Percentiles rank a stretch among this genome's conserved stretches.
phyloP scores from a whole-genome alignment of 1,284 basidiomycete genomes.

The Tilletia indica region DNA sequence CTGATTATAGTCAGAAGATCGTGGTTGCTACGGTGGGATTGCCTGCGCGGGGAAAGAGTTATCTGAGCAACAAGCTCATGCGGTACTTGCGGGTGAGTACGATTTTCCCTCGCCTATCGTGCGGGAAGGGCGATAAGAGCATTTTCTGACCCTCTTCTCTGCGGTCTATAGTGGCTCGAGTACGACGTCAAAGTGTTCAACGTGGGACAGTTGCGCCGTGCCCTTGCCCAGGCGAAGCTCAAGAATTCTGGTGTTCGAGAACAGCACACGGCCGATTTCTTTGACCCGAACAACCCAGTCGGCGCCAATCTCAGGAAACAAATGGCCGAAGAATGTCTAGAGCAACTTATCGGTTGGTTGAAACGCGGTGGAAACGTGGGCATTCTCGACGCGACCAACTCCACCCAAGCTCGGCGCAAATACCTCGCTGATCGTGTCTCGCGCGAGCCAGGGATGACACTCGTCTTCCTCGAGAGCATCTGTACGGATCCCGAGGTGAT shows the following conservation, averaged over 20 bases:
- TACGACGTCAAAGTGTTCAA: slow-evolving; percentile 99
- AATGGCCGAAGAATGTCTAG: slow-evolving; percentile 86
- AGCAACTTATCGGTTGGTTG: slow-evolving; percentile 91
- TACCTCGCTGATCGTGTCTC: slow-evolving; percentile 76
- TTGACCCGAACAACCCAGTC: slow-evolving; percentile 79
- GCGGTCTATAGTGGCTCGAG: slow-evolving; percentile 79
- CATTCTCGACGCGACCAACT: slow-evolving; percentile 97
- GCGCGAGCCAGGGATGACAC: slow-evolving; percentile 80
- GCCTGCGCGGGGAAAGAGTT: slow-evolving; percentile 54
- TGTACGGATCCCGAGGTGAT: slow-evolving; percentile 93
- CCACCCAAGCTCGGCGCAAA: slow-evolving; percentile 74
- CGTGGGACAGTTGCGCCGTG: slow-evolving; percentile 89
- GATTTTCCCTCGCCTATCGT: background rate
- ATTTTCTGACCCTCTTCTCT: slow-evolving; percentile 4
- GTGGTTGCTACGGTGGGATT: slow-evolving; percentile 86
- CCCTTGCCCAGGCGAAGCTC: slow-evolving; percentile 71
- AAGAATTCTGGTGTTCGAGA: slow-evolving; percentile 73
- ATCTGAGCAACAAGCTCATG: slow-evolving; percentile 55
- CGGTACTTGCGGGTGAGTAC: slow-evolving; percentile 49
- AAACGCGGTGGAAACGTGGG: slow-evolving; percentile 91
- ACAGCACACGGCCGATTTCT: slow-evolving; percentile 88
- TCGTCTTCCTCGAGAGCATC: slow-evolving; percentile 90
- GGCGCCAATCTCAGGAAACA: slow-evolving; percentile 76
- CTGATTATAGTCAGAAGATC: slow-evolving; percentile 98
- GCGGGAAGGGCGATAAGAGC: too few species aligned